phyloP scores from a whole-genome alignment of 2,329 filamentous ascomycete species.

The Fusarium sp. region DNA sequence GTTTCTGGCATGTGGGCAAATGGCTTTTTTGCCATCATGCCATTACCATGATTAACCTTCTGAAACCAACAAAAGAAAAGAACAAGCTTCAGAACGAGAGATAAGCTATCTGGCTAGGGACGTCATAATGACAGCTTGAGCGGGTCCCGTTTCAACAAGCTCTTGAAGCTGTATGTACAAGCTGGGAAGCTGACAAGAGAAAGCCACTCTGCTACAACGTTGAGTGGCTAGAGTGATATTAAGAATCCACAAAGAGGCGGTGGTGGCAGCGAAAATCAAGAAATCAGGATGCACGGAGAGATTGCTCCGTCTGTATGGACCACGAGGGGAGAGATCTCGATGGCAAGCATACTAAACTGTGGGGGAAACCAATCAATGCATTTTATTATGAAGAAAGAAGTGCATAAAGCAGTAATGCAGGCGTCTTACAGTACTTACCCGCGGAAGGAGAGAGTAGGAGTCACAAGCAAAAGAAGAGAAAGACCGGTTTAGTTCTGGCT shows the following conservation, averaged over 20 bases:
- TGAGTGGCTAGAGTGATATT: slow-evolving; percentile 2
- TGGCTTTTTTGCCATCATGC: slow-evolving; percentile 5
- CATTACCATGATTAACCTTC: not conserved
- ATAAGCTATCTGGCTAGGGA: not conserved
- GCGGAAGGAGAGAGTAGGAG: not conserved
- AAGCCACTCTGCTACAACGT: slow-evolving; percentile 14
- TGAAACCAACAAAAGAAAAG: not conserved
- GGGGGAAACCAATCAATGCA: slow-evolving; percentile 12
- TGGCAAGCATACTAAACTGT: slow-evolving; percentile 12
- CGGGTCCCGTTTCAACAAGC: slow-evolving; percentile 5
- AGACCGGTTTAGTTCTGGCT: not conserved
- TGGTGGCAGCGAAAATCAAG: slow-evolving; percentile 24
- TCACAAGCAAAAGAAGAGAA: slow-evolving; percentile 1
- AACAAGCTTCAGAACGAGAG: slow-evolving; percentile 6
- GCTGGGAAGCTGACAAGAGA: not conserved
- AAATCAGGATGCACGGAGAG: slow-evolving; percentile 14
- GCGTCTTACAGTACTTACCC: slow-evolving; percentile 6
- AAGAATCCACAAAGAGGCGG: slow-evolving; percentile 9
- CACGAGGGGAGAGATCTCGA: slow-evolving; percentile 37
- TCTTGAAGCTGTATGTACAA: not conserved
- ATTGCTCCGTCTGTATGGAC: slow-evolving; percentile 27
- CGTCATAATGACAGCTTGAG: slow-evolving; percentile 14
- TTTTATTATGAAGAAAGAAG: not conserved
- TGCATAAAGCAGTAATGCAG: not conserved
- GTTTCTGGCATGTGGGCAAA: not conserved